Evolutionary conservation across 192 early-diverging fungal species (phyloP), one percentile per base, ranked within the genome.

Genomic region (Obelidium mucronatum): DNA sequence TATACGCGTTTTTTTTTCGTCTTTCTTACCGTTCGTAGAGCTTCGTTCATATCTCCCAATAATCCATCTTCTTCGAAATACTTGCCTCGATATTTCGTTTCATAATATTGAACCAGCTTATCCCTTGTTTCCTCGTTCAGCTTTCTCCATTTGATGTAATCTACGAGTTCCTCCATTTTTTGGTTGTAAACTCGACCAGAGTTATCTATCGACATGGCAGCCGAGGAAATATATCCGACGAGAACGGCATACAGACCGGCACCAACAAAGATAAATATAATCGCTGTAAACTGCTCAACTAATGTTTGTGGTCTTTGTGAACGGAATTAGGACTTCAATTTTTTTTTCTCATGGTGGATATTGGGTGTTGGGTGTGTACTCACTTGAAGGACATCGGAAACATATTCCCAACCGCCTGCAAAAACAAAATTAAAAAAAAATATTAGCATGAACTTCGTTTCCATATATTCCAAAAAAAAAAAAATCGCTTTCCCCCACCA

Each of bases 81-180:
- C 40, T 80, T 80, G 8, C 79, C 79, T 15, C 69, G 73, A 37
- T 80, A 80, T 40, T 78, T 78, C 4, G 58, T 66, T 33, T 80
- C 75, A 33, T 73, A 81, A 56, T 81, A 81, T 5, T 8, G n/a
- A 26, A 69, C 13, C 40, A 81, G 30, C 44, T 76, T 81, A 0
- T 26, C 22, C 34, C 65, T n/a, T 24, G 66, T 73, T 40, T 74
- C 42, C 1, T 5, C 5, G 35, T 17, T 31, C 17, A 81, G 31
- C 3, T 75, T 35, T 37, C 81, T 81, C 70, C 61, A 66, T 1
- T 40, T 80, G 1, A 79, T 53, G 3, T 79, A 79, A 24, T 79
- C 78, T 44, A 30, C 15, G 1, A 81, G 64, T 40, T 81, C 79
- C 19, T 78, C 80, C 54, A 81, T 58, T 61, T 81, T 81, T 44